Conservation (phyloP, 441 rosid species). For the Adansonia madagascariensis region DNA sequence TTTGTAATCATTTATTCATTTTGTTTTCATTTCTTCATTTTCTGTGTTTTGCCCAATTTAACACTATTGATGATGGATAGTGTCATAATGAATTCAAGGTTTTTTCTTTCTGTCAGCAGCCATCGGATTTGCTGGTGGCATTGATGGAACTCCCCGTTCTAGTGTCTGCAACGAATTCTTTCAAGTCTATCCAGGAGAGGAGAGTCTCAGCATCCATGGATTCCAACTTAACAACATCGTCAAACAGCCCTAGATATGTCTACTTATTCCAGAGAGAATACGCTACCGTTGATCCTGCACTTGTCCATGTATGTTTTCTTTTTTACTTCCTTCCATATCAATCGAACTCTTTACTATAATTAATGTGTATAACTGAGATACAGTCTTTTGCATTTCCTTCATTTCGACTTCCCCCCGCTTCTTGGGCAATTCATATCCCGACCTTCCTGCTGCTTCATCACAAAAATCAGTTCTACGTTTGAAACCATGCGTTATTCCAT, state of each 20-base stretch:
- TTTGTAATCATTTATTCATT: background rate
- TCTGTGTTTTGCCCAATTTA: background rate
- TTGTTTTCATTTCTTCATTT: background rate
- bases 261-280: slow-evolving; percentile 82
- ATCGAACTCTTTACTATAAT: background rate
- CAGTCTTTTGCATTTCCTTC: background rate
- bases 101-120: slow-evolving; percentile 43
- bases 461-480: background rate
- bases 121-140: slow-evolving; percentile 42
- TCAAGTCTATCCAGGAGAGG: slow-evolving; percentile 53
- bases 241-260: slow-evolving; percentile 43
- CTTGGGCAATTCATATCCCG: background rate
- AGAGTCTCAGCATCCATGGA: slow-evolving; percentile 38
- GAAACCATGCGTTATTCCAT: background rate
- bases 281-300: slow-evolving; percentile 67
- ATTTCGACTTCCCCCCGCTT: background rate
- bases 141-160: slow-evolving; percentile 64
- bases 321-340: slow-evolving; percentile 1
- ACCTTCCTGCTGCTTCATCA: background rate
- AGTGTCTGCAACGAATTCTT: slow-evolving; percentile 48
- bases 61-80: background rate
- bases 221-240: slow-evolving; percentile 32
- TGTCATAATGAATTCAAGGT: background rate
- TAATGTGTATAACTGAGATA: background rate
- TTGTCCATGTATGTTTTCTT: slow-evolving; percentile 56